Percentiles rank a stretch among this genome's conserved stretches.
Conservation (phyloP, 306 rosid genomes). For the Bauhinia variegata region DNA sequence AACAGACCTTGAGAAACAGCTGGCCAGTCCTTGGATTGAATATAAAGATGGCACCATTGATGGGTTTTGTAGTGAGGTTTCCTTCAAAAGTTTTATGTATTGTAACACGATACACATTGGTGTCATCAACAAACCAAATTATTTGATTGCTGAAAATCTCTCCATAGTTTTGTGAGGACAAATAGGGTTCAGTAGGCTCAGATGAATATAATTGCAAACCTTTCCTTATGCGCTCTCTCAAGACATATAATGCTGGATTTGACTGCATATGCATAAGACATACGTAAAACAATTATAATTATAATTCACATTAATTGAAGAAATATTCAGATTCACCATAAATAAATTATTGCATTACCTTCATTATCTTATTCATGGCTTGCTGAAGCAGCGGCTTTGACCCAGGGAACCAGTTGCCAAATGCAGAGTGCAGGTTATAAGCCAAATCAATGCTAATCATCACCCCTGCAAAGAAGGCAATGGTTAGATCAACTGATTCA, state of each 20-base stretch:
- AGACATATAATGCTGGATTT: slow-evolving; percentile 95
- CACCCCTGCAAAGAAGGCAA: slow-evolving; percentile 66
- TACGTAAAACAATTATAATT: slow-evolving; percentile 27
- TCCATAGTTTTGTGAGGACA: slow-evolving; percentile 97
- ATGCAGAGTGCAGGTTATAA: slow-evolving; percentile 95
- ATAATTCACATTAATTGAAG: slow-evolving; percentile 14
- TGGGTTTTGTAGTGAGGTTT: slow-evolving; percentile 97
- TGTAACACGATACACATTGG: slow-evolving; percentile 97
- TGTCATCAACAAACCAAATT: slow-evolving; percentile 99
- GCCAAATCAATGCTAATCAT: slow-evolving; percentile 99
- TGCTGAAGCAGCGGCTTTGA: slow-evolving; percentile 95
- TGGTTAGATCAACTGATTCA: slow-evolving; percentile 8
- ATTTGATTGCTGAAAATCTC: slow-evolving; percentile 99
- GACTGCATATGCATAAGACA: slow-evolving; percentile 65
- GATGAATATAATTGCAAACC: slow-evolving; percentile 98
- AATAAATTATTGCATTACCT: slow-evolving; percentile 48
- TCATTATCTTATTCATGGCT: slow-evolving; percentile 99
- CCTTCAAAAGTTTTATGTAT: slow-evolving; percentile 99
- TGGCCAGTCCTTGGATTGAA: slow-evolving; percentile 99
- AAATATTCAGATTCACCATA: background rate
- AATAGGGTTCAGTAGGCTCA: slow-evolving; percentile 97
- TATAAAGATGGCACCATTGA: slow-evolving; percentile 95
- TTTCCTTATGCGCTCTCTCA: slow-evolving; percentile 98
- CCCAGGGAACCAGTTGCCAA: slow-evolving; percentile 99
- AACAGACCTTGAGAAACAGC: slow-evolving; percentile 87